phyloP scores from a whole-genome alignment of 2,329 filamentous ascomycete genomes.

The Colletotrichum filicis region DNA sequence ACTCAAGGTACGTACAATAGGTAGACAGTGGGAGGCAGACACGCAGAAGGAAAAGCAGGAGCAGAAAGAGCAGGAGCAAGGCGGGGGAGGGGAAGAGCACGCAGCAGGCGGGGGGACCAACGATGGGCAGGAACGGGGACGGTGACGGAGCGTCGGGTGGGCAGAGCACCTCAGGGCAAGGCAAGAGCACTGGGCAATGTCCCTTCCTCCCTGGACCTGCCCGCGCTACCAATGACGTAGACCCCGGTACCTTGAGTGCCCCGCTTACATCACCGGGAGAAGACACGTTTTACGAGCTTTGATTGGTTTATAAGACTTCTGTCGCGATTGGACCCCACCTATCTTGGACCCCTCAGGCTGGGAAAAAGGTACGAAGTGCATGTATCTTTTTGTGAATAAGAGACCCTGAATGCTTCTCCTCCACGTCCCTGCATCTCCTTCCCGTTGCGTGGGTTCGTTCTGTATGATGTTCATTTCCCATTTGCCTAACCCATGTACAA shows the following conservation, averaged over 20 bases:
- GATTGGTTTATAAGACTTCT: background rate
- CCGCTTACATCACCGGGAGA: background rate
- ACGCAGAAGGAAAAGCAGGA: background rate
- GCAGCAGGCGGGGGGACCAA: background rate
- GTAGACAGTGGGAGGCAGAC: background rate
- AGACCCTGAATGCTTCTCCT: background rate
- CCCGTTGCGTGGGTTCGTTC: background rate
- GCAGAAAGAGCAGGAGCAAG: background rate
- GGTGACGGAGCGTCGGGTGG: conserved; percentile 3
- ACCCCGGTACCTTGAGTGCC: background rate
- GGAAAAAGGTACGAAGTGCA: too few species aligned
- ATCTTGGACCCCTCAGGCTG: background rate
- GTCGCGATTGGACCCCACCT: background rate
- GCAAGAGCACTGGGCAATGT: background rate
- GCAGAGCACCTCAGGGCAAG: background rate
- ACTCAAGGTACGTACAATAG: too few species aligned
- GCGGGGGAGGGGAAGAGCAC: background rate
- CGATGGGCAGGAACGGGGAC: background rate
- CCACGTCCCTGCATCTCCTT: background rate
- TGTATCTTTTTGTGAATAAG: background rate
- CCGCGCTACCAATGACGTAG: conserved; percentile 2
- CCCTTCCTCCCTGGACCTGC: background rate
- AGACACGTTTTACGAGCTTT: background rate
- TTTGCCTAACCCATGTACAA: background rate
- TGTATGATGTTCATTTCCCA: background rate